A percentile compares a stretch with the other conserved stretches of the same genome.
These are phyloP conservation scores for Acacia crassicarpa DNA, from an alignment of 306 rosid species.

Conservation along the genomic window DNA sequence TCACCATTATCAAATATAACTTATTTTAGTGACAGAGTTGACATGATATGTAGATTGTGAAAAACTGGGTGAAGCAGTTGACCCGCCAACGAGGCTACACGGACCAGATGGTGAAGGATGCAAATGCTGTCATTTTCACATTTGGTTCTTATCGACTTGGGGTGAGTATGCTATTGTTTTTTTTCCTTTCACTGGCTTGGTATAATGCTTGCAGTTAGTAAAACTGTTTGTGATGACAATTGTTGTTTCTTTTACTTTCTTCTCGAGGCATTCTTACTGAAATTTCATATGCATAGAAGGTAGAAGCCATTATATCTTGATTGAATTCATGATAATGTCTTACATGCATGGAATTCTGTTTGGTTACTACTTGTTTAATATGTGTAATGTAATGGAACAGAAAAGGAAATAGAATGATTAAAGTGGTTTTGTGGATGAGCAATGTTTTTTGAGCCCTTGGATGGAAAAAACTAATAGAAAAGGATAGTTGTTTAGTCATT, in stretches of 20 bases:
- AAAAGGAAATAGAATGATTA: not conserved
- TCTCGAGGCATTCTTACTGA: not conserved
- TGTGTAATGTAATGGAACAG: not conserved
- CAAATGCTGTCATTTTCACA: slow-evolving; percentile 86
- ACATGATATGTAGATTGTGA: slow-evolving; percentile 63
- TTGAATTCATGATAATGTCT: not conserved
- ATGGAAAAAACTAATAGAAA: not conserved
- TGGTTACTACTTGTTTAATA: not conserved
- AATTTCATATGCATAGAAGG: slow-evolving; percentile 13
- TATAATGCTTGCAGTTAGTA: slow-evolving; percentile 18
- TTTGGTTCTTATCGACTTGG: slow-evolving; percentile 92
- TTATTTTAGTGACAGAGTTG: slow-evolving; percentile 30
- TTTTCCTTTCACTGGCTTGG: not conserved
- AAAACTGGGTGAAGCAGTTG: slow-evolving; percentile 90
- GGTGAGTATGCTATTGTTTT: slow-evolving; percentile 49
- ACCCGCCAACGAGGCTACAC: slow-evolving; percentile 86
- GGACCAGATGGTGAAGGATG: slow-evolving; percentile 97
- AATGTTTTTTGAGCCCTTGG: not conserved
- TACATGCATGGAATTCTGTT: not conserved
- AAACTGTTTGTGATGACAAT: not conserved
- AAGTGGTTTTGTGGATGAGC: not conserved
- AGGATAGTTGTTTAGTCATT: not conserved
- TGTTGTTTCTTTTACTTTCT: not conserved
- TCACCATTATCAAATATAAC: not conserved
- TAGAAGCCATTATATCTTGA: slow-evolving; percentile 1